Conservation (phyloP, 768 basidiomycete species). For the Podaxis sp. region DNA sequence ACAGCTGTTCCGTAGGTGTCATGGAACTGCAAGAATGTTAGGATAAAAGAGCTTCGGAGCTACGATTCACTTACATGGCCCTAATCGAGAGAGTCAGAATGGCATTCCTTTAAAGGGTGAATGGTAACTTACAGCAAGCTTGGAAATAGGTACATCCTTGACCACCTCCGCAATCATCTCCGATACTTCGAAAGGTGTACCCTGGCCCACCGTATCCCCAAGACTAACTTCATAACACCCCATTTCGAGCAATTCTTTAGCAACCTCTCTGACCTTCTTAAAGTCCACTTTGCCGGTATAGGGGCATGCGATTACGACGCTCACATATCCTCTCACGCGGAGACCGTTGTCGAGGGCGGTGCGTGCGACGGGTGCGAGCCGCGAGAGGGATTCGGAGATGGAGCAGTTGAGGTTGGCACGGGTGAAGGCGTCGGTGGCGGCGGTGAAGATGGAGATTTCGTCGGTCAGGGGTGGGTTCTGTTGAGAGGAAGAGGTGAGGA, state of each 20-base stretch:
- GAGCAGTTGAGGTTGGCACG: conserved; percentile 82
- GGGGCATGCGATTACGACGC: conserved; percentile 81
- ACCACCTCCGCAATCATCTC: conserved; percentile 71
- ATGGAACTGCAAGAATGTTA: no score
- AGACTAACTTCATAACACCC: conserved; percentile 93
- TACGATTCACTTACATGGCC: conserved; percentile 47
- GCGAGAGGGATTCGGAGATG: conserved; percentile 64
- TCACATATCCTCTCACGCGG: conserved; percentile 82
- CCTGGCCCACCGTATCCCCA: conserved; percentile 90
- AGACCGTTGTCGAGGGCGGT: conserved; percentile 60
- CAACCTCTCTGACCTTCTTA: conserved; percentile 61
- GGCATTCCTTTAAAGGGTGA: not conserved
- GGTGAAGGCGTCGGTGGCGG: conserved; percentile 85
- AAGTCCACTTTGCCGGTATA: conserved; percentile 79
- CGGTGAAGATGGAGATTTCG: conserved; percentile 88
- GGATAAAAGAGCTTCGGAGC: no score
- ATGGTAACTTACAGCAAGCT: conserved; percentile 59
- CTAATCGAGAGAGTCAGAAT: conserved; percentile 24
- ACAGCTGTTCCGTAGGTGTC: no score
- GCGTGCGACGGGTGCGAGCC: conserved; percentile 59
- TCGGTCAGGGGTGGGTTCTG: conserved; percentile 56
- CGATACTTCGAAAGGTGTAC: conserved; percentile 66
- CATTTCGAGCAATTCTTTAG: conserved; percentile 76
- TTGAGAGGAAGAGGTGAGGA: conserved; percentile 49
- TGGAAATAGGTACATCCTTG: conserved; percentile 55